Evolutionary conservation across 306 rosid species (phyloP).

Genomic region (Arachis hypogaea): DNA sequence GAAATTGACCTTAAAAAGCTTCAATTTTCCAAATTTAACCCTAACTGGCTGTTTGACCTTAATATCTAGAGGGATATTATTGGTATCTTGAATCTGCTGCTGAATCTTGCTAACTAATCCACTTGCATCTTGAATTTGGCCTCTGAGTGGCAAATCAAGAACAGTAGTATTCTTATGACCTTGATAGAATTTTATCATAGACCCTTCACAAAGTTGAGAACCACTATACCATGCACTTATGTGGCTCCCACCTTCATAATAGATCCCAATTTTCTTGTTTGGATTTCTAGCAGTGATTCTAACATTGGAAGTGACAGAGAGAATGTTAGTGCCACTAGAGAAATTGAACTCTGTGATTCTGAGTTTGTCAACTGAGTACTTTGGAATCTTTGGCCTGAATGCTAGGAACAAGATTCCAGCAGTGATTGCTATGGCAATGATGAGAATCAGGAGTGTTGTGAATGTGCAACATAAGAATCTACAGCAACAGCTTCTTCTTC

Average conservation of each 20-base stretch:
- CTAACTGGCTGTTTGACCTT: conserved; percentile 74
- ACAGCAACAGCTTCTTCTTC: conserved; percentile 70
- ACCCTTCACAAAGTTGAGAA: conserved; percentile 65
- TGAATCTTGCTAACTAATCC: conserved; percentile 28
- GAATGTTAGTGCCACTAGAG: conserved; percentile 32
- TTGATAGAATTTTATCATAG: conserved; percentile 81
- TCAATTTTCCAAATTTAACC: conserved; percentile 75
- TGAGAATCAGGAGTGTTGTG: conserved; percentile 43
- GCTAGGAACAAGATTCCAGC: conserved; percentile 66
- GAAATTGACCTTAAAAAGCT: conserved; percentile 74
- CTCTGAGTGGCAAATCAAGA: conserved; percentile 51
- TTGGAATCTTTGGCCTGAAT: conserved; percentile 84
- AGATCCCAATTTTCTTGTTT: conserved; percentile 83
- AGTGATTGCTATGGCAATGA: conserved; percentile 54
- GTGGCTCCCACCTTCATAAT: conserved; percentile 80
- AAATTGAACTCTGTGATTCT: conserved; percentile 48
- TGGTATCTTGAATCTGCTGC: conserved; percentile 44
- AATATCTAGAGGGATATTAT: conserved; percentile 64
- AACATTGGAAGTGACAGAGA: conserved; percentile 59
- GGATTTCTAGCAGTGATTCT: conserved; percentile 74
- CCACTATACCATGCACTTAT: conserved; percentile 66
- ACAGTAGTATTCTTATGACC: conserved; percentile 80
- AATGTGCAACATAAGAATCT: conserved; percentile 63
- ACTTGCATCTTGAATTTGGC: conserved; percentile 59
- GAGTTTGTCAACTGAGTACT: conserved; percentile 57